phyloP scores from a whole-genome alignment of 2,329 filamentous ascomycete species.

The Boeremia exigua region DNA sequence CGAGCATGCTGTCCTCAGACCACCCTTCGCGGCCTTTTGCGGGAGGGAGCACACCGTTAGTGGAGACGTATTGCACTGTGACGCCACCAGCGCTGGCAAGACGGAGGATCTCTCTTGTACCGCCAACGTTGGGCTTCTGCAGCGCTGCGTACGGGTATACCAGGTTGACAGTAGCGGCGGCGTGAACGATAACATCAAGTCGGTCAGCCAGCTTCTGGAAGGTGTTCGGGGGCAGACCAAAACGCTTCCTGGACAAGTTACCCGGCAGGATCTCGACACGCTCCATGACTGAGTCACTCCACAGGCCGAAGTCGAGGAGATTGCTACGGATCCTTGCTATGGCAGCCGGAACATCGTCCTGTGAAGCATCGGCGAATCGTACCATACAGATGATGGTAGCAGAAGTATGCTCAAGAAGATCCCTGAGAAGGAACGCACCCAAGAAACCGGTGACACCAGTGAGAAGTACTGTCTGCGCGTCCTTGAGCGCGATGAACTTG shows the following conservation, averaged over 20 bases:
- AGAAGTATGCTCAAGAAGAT: constrained; percentile 70
- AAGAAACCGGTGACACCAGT: constrained; percentile 80
- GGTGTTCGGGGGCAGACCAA: constrained; percentile 70
- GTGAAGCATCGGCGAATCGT: constrained; percentile 71
- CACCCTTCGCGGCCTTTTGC: constrained; percentile 67
- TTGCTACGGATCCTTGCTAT: constrained; percentile 77
- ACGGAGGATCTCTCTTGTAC: constrained; percentile 76
- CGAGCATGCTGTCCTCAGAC: constrained; percentile 72
- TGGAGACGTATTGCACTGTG: constrained; percentile 79
- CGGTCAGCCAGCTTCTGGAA: constrained; percentile 70
- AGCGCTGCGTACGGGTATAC: constrained; percentile 83
- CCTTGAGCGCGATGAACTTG: constrained; percentile 64
- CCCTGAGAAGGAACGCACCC: constrained; percentile 74
- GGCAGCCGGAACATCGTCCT: constrained; percentile 68
- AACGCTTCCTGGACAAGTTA: constrained; percentile 70
- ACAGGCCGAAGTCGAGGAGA: constrained; percentile 77
- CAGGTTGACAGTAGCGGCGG: constrained; percentile 74
- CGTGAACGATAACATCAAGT: constrained; percentile 77
- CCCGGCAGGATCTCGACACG: constrained; percentile 77
- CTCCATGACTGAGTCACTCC: constrained; percentile 78
- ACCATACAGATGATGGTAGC: constrained; percentile 76
- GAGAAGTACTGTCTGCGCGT: constrained; percentile 72
- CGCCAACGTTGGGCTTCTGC: constrained; percentile 76
- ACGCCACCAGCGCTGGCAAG: constrained; percentile 71
- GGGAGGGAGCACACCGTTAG: constrained; percentile 78